Evolutionary conservation across 345 rosid species (phyloP), one percentile per base, ranked within the genome.

Genomic region (Ceriops decandra): DNA sequence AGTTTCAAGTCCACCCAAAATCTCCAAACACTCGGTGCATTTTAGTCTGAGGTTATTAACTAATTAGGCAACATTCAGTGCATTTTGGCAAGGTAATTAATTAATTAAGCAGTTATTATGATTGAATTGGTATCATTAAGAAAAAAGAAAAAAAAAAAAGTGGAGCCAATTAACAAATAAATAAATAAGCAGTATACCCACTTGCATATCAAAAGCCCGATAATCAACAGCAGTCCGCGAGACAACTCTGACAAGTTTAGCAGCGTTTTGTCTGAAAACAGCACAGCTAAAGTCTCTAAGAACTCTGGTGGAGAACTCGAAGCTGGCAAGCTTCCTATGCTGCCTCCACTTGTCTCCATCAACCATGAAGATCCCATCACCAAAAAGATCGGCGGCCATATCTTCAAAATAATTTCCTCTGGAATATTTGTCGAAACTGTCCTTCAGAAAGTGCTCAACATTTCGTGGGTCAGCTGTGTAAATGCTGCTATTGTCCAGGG

Each of bases 331-430:
- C 85, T 90, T 92, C 70, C 98, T 82, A 75, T 92, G 98, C 28
- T 87, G 89, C 77, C 69, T 75, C 98, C 97, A 92, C 70, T 82
- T 88, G 2, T 86, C 92, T 22, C 97, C 97, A 69, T 93, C 89
- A 38, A 78, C 95, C 17, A 72, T 75, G 21, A 88, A 88, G 1
- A 93, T 88, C 22, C 98, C 98, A n/a, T 85, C 76, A 24, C 98
- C 97, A 7, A 90, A 65, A 64, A 93, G 76, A 62, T 90, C 91
- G 0, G 16, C 58, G 0, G 74, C 5, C 5, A 84, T 70, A 22
- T 73, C 76, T 2, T 70, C 66, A 58, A 68, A 63, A 16, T 9
- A 20, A 9, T 27, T 46, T 4, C 98, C 96, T 68, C 88, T 92
- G 1, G 68, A 67, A 56, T 86, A 88, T 30, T 59, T 73, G 9